Conservation (phyloP, 352 stramenopile species). For the Hyaloperonospora brassicae region DNA sequence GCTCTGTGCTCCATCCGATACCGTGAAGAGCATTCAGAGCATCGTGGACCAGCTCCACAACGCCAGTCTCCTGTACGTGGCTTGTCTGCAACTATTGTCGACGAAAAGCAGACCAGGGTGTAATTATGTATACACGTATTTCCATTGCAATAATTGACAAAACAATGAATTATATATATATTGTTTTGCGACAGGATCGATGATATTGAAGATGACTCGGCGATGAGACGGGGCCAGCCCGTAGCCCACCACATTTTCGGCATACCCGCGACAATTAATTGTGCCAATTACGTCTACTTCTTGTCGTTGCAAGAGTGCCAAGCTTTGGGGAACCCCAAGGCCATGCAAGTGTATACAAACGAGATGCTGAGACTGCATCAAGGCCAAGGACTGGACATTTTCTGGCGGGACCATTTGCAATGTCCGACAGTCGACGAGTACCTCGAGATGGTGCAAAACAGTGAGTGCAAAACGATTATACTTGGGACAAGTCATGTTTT, state of each 20-base stretch:
- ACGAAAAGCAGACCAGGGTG: no score
- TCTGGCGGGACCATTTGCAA: constrained; percentile 87
- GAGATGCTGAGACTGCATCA: constrained; percentile 94
- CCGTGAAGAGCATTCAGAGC: constrained; percentile 78
- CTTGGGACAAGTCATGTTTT: not conserved
- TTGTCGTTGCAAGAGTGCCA: constrained; percentile 91
- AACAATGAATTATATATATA: not conserved
- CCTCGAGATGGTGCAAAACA: constrained; percentile 92
- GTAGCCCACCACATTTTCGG: constrained; percentile 96
- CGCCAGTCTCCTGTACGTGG: constrained; percentile 83
- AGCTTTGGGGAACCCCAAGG: constrained; percentile 68
- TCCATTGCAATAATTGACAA: no score
- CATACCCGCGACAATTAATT: constrained; percentile 95
- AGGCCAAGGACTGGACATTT: constrained; percentile 94
- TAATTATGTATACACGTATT: no score
- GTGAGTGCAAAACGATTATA: constrained; percentile 20
- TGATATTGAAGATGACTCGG: constrained; percentile 97
- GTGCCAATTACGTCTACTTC: constrained; percentile 98
- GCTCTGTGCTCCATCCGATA: constrained; percentile 51
- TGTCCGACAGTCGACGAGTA: constrained; percentile 92
- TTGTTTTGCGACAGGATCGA: constrained; percentile 69
- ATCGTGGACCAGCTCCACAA: constrained; percentile 96
- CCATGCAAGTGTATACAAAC: constrained; percentile 88
- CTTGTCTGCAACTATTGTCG: constrained; percentile 3
- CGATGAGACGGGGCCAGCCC: constrained; percentile 89